Percentiles rank a stretch among this genome's conserved stretches.
Conservation (phyloP, 345 rosid species). For the Gossypium thurberi region DNA sequence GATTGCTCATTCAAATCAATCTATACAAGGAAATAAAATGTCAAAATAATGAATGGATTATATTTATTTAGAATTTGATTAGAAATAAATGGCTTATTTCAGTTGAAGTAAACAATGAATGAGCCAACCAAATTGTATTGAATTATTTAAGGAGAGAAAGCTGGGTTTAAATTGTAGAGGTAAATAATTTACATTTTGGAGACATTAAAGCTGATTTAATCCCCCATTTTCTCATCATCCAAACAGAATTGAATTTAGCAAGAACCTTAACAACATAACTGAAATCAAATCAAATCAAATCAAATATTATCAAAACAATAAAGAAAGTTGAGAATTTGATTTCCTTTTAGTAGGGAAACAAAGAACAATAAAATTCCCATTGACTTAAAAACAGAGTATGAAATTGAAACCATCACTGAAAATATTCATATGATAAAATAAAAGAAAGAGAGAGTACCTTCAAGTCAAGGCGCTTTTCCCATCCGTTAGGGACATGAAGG, state of each 20-base stretch:
- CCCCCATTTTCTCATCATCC: background rate
- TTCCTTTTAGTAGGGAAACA: no score
- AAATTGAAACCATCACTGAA: background rate
- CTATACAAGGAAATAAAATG: background rate
- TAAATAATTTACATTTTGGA: background rate
- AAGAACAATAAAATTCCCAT: background rate
- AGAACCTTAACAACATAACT: background rate
- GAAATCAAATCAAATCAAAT: background rate
- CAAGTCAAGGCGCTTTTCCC: constrained; percentile 88
- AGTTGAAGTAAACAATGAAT: background rate
- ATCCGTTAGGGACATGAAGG: constrained; percentile 74
- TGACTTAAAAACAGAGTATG: no score
- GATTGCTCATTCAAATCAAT: background rate
- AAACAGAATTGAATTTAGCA: background rate
- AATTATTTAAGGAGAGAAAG: background rate
- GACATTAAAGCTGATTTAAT: background rate
- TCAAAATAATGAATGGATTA: background rate
- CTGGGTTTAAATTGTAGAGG: no score
- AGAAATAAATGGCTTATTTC: background rate
- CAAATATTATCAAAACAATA: background rate
- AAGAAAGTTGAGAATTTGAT: background rate
- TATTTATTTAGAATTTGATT: background rate
- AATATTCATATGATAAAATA: background rate
- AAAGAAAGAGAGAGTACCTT: constrained; percentile 36
- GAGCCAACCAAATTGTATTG: background rate